Evolutionary conservation across 163 green algal genomes (phyloP).

Genomic region (Scenedesmus sp.): DNA sequence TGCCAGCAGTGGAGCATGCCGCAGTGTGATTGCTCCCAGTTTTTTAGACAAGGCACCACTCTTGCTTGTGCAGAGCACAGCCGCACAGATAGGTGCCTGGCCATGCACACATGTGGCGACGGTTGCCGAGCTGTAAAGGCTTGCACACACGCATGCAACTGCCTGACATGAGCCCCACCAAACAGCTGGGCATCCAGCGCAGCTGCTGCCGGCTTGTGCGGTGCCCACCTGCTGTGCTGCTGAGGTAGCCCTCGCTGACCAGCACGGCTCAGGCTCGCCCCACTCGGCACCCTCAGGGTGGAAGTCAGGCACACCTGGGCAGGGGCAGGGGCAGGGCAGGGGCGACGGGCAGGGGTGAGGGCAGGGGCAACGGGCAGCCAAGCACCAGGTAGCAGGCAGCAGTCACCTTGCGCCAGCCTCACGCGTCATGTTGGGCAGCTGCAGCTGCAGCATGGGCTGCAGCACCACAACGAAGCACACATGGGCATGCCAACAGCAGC

Average conservation of each 20-base stretch:
- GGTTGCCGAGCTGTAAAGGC: background rate
- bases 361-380: background rate
- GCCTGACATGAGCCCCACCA: too few relatives aligned
- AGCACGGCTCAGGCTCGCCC: conserved; percentile 73
- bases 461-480: background rate
- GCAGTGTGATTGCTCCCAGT: too few relatives aligned
- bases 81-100: background rate
- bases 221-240: conserved; percentile 24
- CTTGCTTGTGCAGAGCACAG: too few relatives aligned
- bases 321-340: background rate
- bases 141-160: background rate
- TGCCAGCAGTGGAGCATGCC: background rate
- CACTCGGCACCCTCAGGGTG: conserved; percentile 86
- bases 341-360: background rate
- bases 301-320: conserved; percentile 77
- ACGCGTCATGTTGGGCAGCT: background rate
- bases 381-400: background rate
- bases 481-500: background rate
- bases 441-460: background rate
- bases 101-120: background rate
- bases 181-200: background rate
- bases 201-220: background rate
- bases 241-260: conserved; percentile 69
- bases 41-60: too few relatives aligned
- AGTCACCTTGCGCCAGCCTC: background rate